Base-by-base conservation (phyloP, 2,329 filamentous ascomycete species). In the Talaromyces atroroseus region DNA sequence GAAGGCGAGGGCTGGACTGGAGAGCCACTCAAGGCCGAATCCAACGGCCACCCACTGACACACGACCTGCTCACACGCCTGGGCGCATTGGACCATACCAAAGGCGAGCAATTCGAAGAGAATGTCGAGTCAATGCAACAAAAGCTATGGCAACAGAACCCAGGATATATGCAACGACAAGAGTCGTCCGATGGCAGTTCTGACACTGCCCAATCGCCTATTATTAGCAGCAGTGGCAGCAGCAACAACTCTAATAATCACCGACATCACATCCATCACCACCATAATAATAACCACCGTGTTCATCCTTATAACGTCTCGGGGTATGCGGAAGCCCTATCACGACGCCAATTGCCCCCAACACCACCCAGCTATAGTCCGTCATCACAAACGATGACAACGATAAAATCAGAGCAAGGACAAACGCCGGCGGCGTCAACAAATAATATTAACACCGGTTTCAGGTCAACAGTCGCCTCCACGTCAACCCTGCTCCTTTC, bases 51-150 rank as follows among this genome's bases (percentile, higher is more conserved):
- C 58, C 83, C 83, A 14, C 74, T 85, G 32, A 86, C 82, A 0
- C 83, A 86, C 69, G 82, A 86, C 61, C 82, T 86, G 42, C 76
- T 86, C 47, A 80, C 82, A 47, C 74, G 80, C 34, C 73, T 86
- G 23, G 80, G 82, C 42, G 77, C 82, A 1, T 68, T 86, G 38
- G 81, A 84, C 51, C 68, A 77, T 46, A 74, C 73, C 56, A 73
- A 74, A 68, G 79, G 82, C 53, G 74, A 78, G 58, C 73, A 69
- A 3, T 86, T 86, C 62, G 82, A 86, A 64, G 83, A 86, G 56
- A 79, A 83, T 66, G 74, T 78, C 57, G 74, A 75, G 38, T 71
- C 75, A 26, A 74, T 85, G 68, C 82, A 85, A 64, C 76, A 80
- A 55, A 76, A 77, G 45, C 65, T 85, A 42, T 74, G 82, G 58